Evolutionary conservation across 208 protist genomes (phyloP).

Genomic region (Porcisia deanei): DNA sequence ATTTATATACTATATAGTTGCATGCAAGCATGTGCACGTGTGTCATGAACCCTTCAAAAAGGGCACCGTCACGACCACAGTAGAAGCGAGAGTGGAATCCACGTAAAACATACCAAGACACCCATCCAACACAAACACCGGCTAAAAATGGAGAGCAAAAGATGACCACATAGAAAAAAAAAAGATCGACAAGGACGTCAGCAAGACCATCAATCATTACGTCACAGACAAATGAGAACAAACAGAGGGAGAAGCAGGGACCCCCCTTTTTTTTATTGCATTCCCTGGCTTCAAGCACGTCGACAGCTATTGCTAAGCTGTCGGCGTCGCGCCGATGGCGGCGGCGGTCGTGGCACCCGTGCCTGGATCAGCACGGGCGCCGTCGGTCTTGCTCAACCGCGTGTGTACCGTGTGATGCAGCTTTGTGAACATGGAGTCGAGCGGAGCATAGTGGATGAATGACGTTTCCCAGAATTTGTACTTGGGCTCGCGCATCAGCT

Average conservation of each 20-base stretch:
- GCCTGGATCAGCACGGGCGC: slow-evolving; percentile 18
- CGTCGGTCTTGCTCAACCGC: slow-evolving; percentile 40
- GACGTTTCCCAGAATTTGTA: slow-evolving; percentile 96
- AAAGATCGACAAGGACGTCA: slow-evolving; percentile 6
- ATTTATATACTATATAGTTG: no score
- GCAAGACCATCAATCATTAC: neutral
- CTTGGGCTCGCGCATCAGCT: slow-evolving; percentile 97
- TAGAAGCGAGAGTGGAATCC: no score
- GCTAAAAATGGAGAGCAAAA: neutral
- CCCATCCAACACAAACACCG: no score
- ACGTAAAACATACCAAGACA: no score
- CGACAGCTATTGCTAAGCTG: neutral
- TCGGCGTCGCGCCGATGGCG: neutral
- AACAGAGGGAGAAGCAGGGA: neutral
- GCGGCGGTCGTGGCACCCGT: slow-evolving; percentile 5
- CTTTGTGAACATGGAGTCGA: slow-evolving; percentile 95
- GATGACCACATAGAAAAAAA: slow-evolving; percentile 1
- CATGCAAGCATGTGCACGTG: no score
- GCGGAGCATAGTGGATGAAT: slow-evolving; percentile 84
- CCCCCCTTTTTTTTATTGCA: slow-evolving; percentile 1
- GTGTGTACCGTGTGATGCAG: slow-evolving; percentile 76
- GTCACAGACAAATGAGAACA: slow-evolving; percentile 3
- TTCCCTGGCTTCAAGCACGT: neutral
- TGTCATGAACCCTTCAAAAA: no score
- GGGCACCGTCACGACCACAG: no score